Percentiles rank a stretch among this genome's conserved stretches.
These are phyloP conservation scores for Calendula officinalis DNA, from an alignment of 129 eudicot species.

Conservation along the genomic window DNA sequence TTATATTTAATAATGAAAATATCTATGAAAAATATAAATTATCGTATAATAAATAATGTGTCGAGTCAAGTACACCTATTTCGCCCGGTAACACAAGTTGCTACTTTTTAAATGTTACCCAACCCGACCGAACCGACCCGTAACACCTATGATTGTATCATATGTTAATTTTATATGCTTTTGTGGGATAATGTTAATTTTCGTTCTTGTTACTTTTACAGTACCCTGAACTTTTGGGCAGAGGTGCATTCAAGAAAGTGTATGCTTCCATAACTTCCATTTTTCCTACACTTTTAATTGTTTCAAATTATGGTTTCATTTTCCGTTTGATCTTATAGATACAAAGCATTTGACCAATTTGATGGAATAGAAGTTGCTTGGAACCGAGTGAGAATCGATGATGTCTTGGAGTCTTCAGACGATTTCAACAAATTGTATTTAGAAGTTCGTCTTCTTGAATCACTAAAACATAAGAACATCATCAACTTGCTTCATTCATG, in stretches of 20 bases:
- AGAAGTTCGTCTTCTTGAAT: conserved; percentile 74
- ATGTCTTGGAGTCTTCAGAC: conserved; percentile 55
- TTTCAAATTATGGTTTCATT: background rate
- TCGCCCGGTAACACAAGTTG: too few relatives aligned
- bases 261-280: conserved; percentile 38
- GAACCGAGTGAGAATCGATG: conserved; percentile 63
- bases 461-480: conserved; percentile 66
- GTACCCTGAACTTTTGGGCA: conserved; percentile 78
- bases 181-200: background rate
- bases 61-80: too few relatives aligned
- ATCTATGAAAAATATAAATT: too few relatives aligned
- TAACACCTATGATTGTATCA: too few relatives aligned
- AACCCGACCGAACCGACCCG: too few relatives aligned
- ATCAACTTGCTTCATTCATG: conserved; percentile 70
- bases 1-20: too few relatives aligned
- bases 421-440: conserved; percentile 58
- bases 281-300: background rate
- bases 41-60: too few relatives aligned
- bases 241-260: conserved; percentile 93
- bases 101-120: too few relatives aligned
- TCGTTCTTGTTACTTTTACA: conserved; percentile 34
- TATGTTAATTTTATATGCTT: background rate
- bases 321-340: conserved; percentile 36
- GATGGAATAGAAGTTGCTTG: conserved; percentile 95
- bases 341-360: conserved; percentile 70